Evolutionary conservation across 2,329 filamentous ascomycete genomes (phyloP), one percentile per base, ranked within the genome.

Genomic region (Fonsecaea multimorphosa): DNA sequence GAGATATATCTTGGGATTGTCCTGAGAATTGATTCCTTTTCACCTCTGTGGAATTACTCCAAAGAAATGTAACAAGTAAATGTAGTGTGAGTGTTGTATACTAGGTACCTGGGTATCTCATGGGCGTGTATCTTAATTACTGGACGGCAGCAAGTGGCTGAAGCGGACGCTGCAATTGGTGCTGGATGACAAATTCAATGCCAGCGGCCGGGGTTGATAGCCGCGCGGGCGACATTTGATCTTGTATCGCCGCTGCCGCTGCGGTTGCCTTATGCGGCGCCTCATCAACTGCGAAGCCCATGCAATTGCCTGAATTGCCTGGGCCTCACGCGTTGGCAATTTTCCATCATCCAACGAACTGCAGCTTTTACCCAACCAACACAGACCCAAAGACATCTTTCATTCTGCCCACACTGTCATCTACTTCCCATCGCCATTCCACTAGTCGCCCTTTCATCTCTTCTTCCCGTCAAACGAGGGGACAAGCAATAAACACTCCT

Each of bases 401-500:
- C 44, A 49, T 49, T 49, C 44, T 49, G 9, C 12, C 44, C 11
- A 9, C 9, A 19, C 44, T 24, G 8, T 24, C 44, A 24, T 22
- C 44, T 27, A 2, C 44, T 11, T 24, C 44, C 11, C 44, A 49
- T 51, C 56, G n/a, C 31, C 61, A 2, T 14, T 40, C 24, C 34
- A 22, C 53, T 19, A 36, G 16, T 58, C 55, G 9, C 32, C 19
- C 16, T 31, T 27, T 52, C 34, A 49, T 44, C 32, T 38, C 40
- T 27, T 38, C 32, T 32, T 24, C 32, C 19, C 19, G 54, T 32
- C 56, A 19, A 46, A 12, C 29, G 19, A 40, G 38, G 34, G 38
- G 38, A 44, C 55, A 31, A 58, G 55, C 36, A 49, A 7, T 29
- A 60, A 36, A 24, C 38, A 58, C 51, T 53, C 55, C 44, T 55